Base-by-base conservation (phyloP, 345 rosid species). In the Aegle marmelos region DNA sequence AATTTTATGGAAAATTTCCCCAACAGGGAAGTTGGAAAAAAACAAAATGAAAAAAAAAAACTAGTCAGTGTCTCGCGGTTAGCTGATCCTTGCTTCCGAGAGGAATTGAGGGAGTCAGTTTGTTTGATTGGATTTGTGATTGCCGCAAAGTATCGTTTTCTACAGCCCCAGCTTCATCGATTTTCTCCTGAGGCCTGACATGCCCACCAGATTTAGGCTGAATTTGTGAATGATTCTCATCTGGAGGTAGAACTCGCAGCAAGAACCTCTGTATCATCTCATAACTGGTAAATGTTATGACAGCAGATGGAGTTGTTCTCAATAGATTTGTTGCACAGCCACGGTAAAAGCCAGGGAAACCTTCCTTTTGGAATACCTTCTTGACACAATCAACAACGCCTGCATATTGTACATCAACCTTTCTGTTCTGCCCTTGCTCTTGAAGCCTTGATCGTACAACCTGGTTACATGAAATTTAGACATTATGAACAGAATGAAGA, bases 371-470 rank as follows among this genome's bases (percentile, higher is more conserved):
- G 70, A 88, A 87, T 66, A 96, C 97, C 79, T 91, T 90, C 88
- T 83, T 93, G 50, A 94, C 68, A 75, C 98, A 96, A 82, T 93
- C 99, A 68, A 87, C 28, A 2, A 91, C 90, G 8, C 99, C 98
- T 2, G 56, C 73, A 76, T 92, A 94, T 53, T 83, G 88, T 30
- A 82, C 74, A 75, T 77, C 88, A 3, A 85, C 68, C 50, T 85
- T 88, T 81, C 92, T 83, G 62, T 76, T 82, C 57, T 84, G 93
- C 24, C 99, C 97, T 85, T 96, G 99, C 85, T 96, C 99, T 88
- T 96, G 99, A 77, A 96, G 95, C 83, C 94, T 91, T 22, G 99
- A 90, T 6, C 99, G 92, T 24, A 96, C 79, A 13, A 96, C 99
- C 94, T 92, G 87, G 62, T 60, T 69, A 83, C 6, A 68, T 57